These are phyloP conservation scores for Xylaria bambusicola DNA, from an alignment of 495 filamentous ascomycete species.

Conservation along the genomic window DNA sequence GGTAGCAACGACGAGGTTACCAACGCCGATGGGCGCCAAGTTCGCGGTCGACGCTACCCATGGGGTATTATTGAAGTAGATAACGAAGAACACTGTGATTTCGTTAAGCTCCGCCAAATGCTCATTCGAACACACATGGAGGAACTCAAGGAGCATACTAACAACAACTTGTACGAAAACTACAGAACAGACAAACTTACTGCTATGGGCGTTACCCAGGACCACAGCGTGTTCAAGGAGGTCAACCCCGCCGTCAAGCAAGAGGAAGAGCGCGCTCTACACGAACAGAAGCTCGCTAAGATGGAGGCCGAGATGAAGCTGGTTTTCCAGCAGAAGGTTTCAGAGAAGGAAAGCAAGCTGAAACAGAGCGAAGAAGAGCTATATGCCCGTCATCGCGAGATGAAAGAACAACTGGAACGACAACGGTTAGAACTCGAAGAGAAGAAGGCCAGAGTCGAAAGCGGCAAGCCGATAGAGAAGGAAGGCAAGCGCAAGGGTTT, in stretches of 20 bases:
- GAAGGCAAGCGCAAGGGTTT: slow-evolving; percentile 97
- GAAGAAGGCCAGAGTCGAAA: slow-evolving; percentile 93
- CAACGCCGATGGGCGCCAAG: slow-evolving; percentile 88
- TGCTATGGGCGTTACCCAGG: slow-evolving; percentile 96
- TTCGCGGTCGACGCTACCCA: slow-evolving; percentile 93
- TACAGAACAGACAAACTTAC: slow-evolving; percentile 99
- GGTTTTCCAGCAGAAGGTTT: slow-evolving; percentile 99
- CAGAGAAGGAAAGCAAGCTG: slow-evolving; percentile 99
- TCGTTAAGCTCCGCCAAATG: slow-evolving; percentile 99
- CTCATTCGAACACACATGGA: slow-evolving; percentile 99
- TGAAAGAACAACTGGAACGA: slow-evolving; percentile 98
- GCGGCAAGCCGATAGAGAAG: slow-evolving; percentile 91
- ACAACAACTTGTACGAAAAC: slow-evolving; percentile 98
- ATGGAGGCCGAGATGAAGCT: slow-evolving; percentile 99
- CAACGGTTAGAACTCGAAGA: slow-evolving; percentile 94
- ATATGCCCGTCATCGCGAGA: slow-evolving; percentile 95
- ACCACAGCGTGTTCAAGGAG: slow-evolving; percentile 99
- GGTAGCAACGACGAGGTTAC: slow-evolving; percentile 92
- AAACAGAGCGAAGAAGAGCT: slow-evolving; percentile 99
- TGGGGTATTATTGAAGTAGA: slow-evolving; percentile 99
- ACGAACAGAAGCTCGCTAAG: slow-evolving; percentile 99
- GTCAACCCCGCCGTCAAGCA: slow-evolving; percentile 99
- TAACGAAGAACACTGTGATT: slow-evolving; percentile 99
- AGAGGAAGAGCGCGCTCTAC: slow-evolving; percentile 94
- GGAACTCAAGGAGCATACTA: slow-evolving; percentile 99